Percentiles rank a stretch among this genome's conserved stretches.
These are phyloP conservation scores for Saccharomyces eubayanus DNA, from an alignment of 805 yeast genomes.

Conservation along the genomic window DNA sequence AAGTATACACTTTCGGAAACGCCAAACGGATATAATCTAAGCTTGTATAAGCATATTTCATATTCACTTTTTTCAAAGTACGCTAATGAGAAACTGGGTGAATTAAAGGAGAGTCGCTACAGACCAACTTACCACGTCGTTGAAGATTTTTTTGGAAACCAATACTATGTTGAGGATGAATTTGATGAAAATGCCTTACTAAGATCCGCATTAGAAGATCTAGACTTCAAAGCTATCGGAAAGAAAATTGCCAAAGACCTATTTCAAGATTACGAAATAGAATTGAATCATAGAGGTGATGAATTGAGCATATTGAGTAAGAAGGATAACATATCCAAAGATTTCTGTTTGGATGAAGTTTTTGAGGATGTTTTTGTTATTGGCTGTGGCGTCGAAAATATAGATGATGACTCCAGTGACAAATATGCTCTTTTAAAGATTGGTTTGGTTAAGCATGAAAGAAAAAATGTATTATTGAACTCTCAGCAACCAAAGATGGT, in stretches of 20 bases:
- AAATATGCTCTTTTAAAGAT: constrained; percentile 15
- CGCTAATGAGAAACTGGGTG: constrained; percentile 9
- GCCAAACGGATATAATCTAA: constrained; percentile 11
- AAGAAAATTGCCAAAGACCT: constrained; percentile 18
- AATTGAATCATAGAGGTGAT: constrained; percentile 21
- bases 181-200: constrained; percentile 14
- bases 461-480: neutral
- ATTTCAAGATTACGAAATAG: constrained; percentile 24
- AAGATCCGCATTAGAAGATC: constrained; percentile 13
- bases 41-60: constrained; percentile 15
- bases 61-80: constrained; percentile 13
- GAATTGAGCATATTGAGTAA: constrained; percentile 16
- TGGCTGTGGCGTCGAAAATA: constrained; percentile 14
- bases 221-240: constrained; percentile 16
- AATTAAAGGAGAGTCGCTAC: constrained; percentile 13
- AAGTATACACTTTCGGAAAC: constrained; percentile 11
- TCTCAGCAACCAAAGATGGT: neutral
- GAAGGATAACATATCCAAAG: constrained; percentile 15
- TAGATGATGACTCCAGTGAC: constrained; percentile 8
- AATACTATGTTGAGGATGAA: constrained; percentile 25
- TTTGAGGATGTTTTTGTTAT: constrained; percentile 20
- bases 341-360: constrained; percentile 13
- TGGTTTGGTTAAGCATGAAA: constrained; percentile 4
- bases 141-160: constrained; percentile 24
- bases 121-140: constrained; percentile 21